Evolutionary conservation across 179 eudicot species (phyloP).

Genomic region (Camellia oleifera): DNA sequence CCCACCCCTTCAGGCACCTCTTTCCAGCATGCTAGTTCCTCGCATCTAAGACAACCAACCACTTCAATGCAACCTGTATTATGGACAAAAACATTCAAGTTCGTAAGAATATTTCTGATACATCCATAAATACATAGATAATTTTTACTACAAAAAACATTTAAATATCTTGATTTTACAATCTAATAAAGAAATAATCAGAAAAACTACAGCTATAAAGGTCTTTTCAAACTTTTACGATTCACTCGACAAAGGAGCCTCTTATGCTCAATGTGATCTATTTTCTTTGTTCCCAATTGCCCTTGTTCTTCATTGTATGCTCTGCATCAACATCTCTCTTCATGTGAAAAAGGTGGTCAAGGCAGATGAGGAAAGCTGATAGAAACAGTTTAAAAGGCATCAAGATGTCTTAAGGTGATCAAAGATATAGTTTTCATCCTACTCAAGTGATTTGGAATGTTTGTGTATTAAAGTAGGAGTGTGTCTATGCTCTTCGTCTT

Average conservation of each 20-base stretch:
- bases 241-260: too few species aligned
- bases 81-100: neutral
- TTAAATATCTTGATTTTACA: neutral
- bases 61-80: slow-evolving; percentile 75
- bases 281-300: neutral
- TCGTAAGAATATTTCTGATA: neutral
- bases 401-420: too few species aligned
- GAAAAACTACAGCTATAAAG: neutral
- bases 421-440: too few species aligned
- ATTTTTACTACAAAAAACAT: neutral
- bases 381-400: too few species aligned
- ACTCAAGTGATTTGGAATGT: too few species aligned
- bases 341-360: too few species aligned
- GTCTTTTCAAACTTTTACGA: neutral
- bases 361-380: too few species aligned
- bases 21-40: slow-evolving; percentile 67
- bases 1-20: slow-evolving; percentile 74
- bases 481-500: too few species aligned
- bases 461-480: too few species aligned
- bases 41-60: slow-evolving; percentile 66
- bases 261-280: neutral
- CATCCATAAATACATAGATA: neutral
- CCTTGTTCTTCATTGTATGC: too few species aligned
- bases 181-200: neutral
- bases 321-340: too few species aligned